phyloP scores from a whole-genome alignment of 176 grass and related monocot species.

The Coix lacrymajobi region DNA sequence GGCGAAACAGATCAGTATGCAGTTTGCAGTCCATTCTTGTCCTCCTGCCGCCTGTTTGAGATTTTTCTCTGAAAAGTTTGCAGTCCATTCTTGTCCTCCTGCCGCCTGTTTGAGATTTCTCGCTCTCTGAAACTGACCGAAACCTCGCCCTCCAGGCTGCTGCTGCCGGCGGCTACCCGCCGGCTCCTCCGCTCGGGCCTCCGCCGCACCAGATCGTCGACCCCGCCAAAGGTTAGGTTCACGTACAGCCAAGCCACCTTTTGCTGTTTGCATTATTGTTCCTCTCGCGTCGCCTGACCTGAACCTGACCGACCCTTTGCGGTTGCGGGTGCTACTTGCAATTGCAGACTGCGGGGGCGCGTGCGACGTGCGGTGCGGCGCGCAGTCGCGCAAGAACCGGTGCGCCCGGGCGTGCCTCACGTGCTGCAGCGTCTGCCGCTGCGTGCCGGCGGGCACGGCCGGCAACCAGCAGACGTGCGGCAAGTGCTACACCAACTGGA shows the following conservation, averaged over 20 bases:
- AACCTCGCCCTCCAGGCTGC: conserved; percentile 15
- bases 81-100: not conserved
- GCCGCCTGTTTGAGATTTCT: not conserved
- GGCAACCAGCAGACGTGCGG: conserved; percentile 88
- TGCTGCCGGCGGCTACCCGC: conserved; percentile 26
- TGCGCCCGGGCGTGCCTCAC: conserved; percentile 74
- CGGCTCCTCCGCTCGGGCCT: conserved; percentile 24
- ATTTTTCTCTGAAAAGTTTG: not conserved
- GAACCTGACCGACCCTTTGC: too few species aligned
- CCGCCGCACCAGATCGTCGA: conserved; percentile 70
- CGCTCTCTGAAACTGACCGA: not conserved
- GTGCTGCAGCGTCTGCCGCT: conserved; percentile 79
- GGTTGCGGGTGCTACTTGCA: too few species aligned
- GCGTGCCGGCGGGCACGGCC: conserved; percentile 81
- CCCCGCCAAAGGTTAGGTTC: conserved; percentile 69
- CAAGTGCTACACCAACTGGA: conserved; percentile 89
- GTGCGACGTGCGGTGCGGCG: conserved; percentile 64
- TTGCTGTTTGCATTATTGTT: too few species aligned
- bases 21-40: not conserved
- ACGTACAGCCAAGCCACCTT: not conserved
- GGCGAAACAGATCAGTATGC: too few species aligned
- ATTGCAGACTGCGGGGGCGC: conserved; percentile 70
- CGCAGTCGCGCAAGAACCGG: conserved; percentile 62
- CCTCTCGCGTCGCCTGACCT: not conserved
- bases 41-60: not conserved